These are phyloP conservation scores for Pseudogymnoascus sp. DNA, from an alignment of 2,329 filamentous ascomycete species.

Conservation along the genomic window DNA sequence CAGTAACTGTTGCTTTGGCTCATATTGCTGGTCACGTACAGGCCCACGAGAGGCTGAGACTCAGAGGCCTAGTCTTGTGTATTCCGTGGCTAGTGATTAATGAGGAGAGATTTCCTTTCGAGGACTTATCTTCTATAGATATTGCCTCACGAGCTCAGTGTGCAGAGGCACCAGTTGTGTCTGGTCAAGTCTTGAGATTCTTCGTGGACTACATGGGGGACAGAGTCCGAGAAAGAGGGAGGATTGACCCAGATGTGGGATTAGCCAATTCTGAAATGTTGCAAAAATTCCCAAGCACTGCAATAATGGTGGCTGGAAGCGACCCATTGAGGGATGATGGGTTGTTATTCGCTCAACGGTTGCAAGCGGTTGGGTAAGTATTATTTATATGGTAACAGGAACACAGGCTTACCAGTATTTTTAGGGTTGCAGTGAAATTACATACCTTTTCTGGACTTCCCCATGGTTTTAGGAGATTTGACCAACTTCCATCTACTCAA, in stretches of 20 bases:
- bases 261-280: no score
- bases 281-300: conserved; percentile 34
- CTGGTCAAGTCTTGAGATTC: no score
- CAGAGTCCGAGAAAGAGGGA: no score
- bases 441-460: neutral
- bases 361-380: conserved; percentile 36
- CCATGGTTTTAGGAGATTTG: neutral
- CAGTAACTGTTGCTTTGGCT: conserved; percentile 35
- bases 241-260: no score
- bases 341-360: conserved; percentile 37
- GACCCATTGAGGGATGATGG: conserved; percentile 44
- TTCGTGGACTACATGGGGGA: no score
- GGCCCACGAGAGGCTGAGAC: no score
- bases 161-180: no score
- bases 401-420: neutral
- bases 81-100: no score
- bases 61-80: no score
- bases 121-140: no score
- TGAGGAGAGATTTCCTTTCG: no score
- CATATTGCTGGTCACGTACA: conserved; percentile 27
- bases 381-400: conserved; percentile 11
- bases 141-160: no score
- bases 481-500: neutral
- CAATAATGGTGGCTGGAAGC: conserved; percentile 38
- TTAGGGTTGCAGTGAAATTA: neutral